Conservation (phyloP, 495 filamentous ascomycete genomes). For the Neurospora sp. region DNA sequence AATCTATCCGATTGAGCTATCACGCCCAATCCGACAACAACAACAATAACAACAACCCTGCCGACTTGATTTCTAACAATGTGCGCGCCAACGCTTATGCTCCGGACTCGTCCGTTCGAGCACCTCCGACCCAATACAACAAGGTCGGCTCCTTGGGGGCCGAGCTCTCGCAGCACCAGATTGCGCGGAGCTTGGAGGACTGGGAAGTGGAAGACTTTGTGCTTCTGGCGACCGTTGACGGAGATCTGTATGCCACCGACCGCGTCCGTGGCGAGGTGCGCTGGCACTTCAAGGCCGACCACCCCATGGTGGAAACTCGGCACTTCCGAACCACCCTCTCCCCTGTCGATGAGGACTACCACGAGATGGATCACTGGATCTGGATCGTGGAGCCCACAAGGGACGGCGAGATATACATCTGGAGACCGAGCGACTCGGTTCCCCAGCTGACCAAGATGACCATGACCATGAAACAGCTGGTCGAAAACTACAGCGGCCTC, state of each 20-base stretch:
- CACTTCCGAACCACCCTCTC: conserved; percentile 69
- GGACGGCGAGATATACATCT: conserved; percentile 83
- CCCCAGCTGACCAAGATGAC: conserved; percentile 69
- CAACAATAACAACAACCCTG: conserved; percentile 23
- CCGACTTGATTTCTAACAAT: conserved; percentile 49
- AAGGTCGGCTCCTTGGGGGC: conserved; percentile 39
- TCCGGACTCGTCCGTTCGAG: conserved; percentile 82
- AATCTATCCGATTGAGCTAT: background rate
- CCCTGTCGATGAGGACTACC: conserved; percentile 41
- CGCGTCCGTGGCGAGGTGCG: conserved; percentile 69
- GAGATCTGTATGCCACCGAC: conserved; percentile 87
- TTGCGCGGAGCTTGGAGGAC: conserved; percentile 92
- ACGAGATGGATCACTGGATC: conserved; percentile 69
- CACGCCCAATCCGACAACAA: background rate
- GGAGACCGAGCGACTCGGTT: conserved; percentile 58
- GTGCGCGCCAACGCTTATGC: conserved; percentile 90
- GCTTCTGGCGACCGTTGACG: conserved; percentile 98
- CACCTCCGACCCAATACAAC: conserved; percentile 60
- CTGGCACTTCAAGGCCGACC: conserved; percentile 75
- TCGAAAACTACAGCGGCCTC: conserved; percentile 58
- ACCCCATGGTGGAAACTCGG: conserved; percentile 80
- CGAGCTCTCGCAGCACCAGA: conserved; percentile 66
- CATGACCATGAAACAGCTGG: conserved; percentile 74
- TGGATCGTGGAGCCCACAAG: conserved; percentile 94
- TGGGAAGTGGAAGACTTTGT: conserved; percentile 99